Conservation (phyloP, 257 asterid genomes). For the Solanum microdontum region DNA sequence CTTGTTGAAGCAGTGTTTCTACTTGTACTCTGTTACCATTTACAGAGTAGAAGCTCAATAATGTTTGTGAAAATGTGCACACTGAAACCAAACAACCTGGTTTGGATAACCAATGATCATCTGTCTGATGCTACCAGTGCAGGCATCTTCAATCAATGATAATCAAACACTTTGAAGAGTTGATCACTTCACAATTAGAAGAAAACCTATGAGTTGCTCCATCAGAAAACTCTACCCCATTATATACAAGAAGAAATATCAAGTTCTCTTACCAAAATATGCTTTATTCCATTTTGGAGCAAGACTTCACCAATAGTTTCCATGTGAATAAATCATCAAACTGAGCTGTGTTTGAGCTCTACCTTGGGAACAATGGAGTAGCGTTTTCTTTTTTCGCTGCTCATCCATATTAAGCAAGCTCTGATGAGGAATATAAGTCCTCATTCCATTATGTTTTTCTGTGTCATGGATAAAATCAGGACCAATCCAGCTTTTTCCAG, state of each 20-base stretch:
- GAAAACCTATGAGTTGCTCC: neutral
- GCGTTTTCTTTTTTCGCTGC: slow-evolving; percentile 27
- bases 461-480: slow-evolving; percentile 20
- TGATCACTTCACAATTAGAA: neutral
- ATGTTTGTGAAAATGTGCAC: neutral
- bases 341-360: slow-evolving; percentile 34
- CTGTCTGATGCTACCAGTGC: neutral
- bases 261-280: neutral
- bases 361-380: slow-evolving; percentile 37
- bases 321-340: slow-evolving; percentile 42
- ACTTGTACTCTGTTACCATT: neutral
- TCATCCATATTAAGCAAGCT: slow-evolving; percentile 34
- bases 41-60: neutral
- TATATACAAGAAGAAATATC: neutral
- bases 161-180: neutral
- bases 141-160: neutral
- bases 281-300: neutral
- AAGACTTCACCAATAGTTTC: slow-evolving; percentile 30
- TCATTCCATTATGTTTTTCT: slow-evolving; percentile 25
- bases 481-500: slow-evolving; percentile 82
- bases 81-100: neutral
- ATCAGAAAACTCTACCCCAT: neutral
- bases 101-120: neutral
- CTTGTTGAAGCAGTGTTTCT: neutral
- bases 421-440: slow-evolving; percentile 36